phyloP scores from a whole-genome alignment of 192 early-diverging fungal genomes.

The Jimgerdemannia lactiflua region DNA sequence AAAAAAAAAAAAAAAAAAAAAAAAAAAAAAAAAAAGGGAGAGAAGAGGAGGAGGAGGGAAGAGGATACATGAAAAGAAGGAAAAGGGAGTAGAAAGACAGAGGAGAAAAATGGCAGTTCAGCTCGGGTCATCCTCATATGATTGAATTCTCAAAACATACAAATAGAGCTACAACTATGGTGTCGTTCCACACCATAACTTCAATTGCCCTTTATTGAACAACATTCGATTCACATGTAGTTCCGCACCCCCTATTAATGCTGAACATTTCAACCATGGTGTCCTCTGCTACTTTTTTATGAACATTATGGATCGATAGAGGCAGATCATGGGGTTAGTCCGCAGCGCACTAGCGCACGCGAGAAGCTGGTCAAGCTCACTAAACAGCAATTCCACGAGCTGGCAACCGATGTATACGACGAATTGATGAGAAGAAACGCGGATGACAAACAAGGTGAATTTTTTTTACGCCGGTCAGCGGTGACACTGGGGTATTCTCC shows the following conservation, averaged over 20 bases:
- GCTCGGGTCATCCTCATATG: too few species aligned
- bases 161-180: too few species aligned
- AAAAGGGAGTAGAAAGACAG: too few species aligned
- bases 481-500: too few species aligned
- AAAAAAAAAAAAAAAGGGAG: too few species aligned
- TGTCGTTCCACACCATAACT: too few species aligned
- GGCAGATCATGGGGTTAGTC: constrained; percentile 21
- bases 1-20: too few species aligned
- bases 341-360: constrained; percentile 45
- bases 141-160: too few species aligned
- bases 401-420: constrained; percentile 96
- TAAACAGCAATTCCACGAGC: constrained; percentile 87
- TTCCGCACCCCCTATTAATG: not conserved
- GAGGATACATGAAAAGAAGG: too few species aligned
- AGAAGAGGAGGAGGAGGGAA: too few species aligned
- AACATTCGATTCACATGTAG: not conserved
- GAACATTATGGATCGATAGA: constrained; percentile 20
- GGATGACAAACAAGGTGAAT: constrained; percentile 57
- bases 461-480: not conserved
- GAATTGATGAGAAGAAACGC: constrained; percentile 73
- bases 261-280: not conserved
- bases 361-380: constrained; percentile 80
- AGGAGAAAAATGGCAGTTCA: too few species aligned
- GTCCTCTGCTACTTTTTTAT: too few species aligned
- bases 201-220: not conserved